These are phyloP conservation scores for Rhododendron ovatum DNA, from an alignment of 148 eudicot genomes.

Conservation along the genomic window DNA sequence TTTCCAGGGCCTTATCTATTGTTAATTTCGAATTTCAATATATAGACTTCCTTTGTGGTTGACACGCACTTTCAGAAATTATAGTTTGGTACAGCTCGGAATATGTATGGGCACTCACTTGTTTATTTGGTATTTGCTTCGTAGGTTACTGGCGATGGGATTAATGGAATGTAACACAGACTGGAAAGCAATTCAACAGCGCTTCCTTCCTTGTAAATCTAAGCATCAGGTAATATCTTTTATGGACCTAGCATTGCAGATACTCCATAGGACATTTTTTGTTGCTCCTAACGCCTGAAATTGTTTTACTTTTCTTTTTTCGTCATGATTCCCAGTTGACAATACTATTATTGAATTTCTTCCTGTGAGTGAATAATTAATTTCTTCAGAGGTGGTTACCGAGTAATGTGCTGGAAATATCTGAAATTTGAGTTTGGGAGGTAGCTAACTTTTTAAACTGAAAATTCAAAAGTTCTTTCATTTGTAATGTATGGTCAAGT, in stretches of 20 bases:
- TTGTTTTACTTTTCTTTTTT: not conserved
- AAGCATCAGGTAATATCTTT: slow-evolving; percentile 74
- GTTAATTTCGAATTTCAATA: slow-evolving; percentile 3
- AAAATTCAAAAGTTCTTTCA: not conserved
- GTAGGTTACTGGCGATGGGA: slow-evolving; percentile 83
- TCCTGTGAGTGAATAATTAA: not conserved
- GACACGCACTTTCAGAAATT: not conserved
- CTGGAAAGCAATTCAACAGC: slow-evolving; percentile 85
- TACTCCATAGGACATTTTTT: not conserved
- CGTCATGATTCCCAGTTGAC: not conserved
- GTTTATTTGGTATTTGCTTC: slow-evolving; percentile 14
- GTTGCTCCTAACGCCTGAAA: not conserved
- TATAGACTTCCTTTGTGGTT: not conserved
- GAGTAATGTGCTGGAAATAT: not conserved
- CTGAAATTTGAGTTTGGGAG: not conserved
- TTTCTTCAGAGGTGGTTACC: not conserved
- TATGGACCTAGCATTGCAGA: slow-evolving; percentile 1
- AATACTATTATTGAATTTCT: not conserved
- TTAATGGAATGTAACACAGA: slow-evolving; percentile 88
- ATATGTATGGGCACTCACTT: slow-evolving; percentile 9
- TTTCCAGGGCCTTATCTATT: not conserved
- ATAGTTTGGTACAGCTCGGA: not conserved
- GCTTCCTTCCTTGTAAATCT: slow-evolving; percentile 90
- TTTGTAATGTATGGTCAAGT: not conserved
- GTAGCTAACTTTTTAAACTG: not conserved